Conservation (phyloP, 2,329 filamentous ascomycete species). For the Hypomyces perniciosus region DNA sequence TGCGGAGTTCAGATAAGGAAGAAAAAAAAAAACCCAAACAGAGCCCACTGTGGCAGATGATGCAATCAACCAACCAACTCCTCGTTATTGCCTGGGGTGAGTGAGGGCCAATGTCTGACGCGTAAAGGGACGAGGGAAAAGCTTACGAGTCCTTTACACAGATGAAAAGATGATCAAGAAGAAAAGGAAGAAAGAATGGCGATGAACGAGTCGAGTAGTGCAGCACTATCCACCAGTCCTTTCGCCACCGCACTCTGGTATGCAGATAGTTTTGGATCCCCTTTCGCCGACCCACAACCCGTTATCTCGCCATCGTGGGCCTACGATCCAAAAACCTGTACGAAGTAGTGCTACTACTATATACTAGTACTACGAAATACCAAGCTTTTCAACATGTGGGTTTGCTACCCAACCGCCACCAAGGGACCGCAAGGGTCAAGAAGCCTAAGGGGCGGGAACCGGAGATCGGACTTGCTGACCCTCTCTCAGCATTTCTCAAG, state of each 20-base stretch:
- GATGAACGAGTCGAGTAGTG: slow-evolving; percentile 1
- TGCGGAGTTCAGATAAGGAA: no score
- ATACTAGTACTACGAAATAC: neutral
- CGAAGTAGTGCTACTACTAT: neutral
- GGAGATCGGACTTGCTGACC: slow-evolving; percentile 1
- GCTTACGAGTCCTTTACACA: no score
- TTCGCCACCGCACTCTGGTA: slow-evolving; percentile 6
- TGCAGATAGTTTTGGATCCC: slow-evolving; percentile 9
- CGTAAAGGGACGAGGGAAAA: no score
- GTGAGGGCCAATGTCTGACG: no score
- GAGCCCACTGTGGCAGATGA: no score
- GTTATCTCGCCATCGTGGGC: slow-evolving; percentile 12
- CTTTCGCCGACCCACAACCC: slow-evolving; percentile 9
- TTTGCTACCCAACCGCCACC: slow-evolving; percentile 8
- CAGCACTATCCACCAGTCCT: neutral
- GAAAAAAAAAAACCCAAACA: no score
- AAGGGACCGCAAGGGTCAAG: slow-evolving; percentile 2
- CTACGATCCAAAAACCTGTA: slow-evolving; percentile 1
- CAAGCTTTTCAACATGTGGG: slow-evolving; percentile 11
- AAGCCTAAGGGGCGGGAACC: slow-evolving; percentile 3
- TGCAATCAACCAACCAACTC: no score
- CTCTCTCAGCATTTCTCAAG: slow-evolving; percentile 2
- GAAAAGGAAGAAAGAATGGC: neutral
- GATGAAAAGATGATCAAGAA: neutral
- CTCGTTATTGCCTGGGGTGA: no score